Evolutionary conservation across 495 filamentous ascomycete species (phyloP), one percentile per base, ranked within the genome.

Genomic region (Trichoderma virens): DNA sequence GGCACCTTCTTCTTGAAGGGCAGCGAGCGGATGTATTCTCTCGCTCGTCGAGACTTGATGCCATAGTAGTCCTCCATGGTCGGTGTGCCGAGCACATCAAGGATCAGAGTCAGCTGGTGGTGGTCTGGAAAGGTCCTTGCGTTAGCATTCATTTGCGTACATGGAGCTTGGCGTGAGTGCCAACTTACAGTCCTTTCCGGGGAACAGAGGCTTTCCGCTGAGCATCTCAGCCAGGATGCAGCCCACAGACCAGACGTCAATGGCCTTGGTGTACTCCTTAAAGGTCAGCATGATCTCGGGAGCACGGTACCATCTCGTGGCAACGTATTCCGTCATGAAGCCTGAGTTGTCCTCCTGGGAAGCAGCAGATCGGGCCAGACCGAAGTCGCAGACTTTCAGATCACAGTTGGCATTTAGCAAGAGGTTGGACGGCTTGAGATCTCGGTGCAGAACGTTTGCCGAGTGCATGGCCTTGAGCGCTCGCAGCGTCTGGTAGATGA

Each of bases 1-100:
- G 95, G 93, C 60, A 98, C 93, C 85, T 97, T 97, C 89, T 99
- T 99, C 86, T 98, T 99, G 83, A 99, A 99, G n/a, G 95, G 95
- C 41, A 99, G 87, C 56, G 93, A 97, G 45, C 95, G 92, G 74
- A 99, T 99, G 78, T 99, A 99, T 77, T 99, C 95, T 66, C 95
- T 88, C 30, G 95, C 95, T 67, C 95, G 90, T 65, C 95, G 90
- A 45, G 95, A 99, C 78, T 98, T 98, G 85, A 99, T 99, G 63
- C 95, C 95, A 67, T 99, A 99, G 83, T 99, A 99, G 71, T 99
- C 95, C 75, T 99, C 95, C 95, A 99, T 99, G 3, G 95, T 99
- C 4, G 95, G 95, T 13, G 95, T 99, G 64, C 95, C 95, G 64
- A 99, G 89, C 14, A 99, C 94, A 69, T 99, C 95, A 67, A 99